Conservation (phyloP, 441 rosid species). For the Cnidoscolus chayamansa region DNA sequence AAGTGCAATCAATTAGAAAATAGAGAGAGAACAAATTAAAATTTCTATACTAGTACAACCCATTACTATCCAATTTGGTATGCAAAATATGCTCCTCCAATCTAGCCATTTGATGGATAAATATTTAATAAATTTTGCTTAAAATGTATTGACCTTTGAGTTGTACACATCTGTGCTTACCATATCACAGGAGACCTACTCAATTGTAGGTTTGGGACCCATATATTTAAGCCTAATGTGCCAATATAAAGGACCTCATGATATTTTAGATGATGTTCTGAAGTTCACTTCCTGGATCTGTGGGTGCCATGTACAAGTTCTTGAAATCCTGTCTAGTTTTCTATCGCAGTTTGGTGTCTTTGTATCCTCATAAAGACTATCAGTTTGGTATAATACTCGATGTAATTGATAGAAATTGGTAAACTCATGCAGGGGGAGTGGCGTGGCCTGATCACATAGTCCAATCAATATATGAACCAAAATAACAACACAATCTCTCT, state of each 20-base stretch:
- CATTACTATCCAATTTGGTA: background rate
- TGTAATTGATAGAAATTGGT: too few species aligned
- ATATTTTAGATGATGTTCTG: background rate
- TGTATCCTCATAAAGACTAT: background rate
- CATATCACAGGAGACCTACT: background rate
- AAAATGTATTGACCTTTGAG: too few species aligned
- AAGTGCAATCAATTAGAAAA: too few species aligned
- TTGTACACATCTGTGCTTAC: background rate
- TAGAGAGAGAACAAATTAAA: too few species aligned
- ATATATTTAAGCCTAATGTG: background rate
- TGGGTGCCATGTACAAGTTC: background rate
- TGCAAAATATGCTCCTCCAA: too few species aligned
- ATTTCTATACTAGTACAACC: too few species aligned
- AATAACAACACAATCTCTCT: too few species aligned
- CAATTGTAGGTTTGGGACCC: background rate
- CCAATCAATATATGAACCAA: too few species aligned
- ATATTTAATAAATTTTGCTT: background rate
- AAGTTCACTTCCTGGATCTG: background rate
- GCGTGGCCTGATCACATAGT: too few species aligned
- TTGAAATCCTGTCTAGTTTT: background rate
- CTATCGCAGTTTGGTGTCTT: background rate
- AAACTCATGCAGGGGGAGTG: too few species aligned
- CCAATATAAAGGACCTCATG: background rate
- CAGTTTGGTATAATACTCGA: too few species aligned
- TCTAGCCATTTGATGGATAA: too few species aligned